Evolutionary conservation across 805 yeast genomes (phyloP).

Genomic region (Ogataea naganishii): DNA sequence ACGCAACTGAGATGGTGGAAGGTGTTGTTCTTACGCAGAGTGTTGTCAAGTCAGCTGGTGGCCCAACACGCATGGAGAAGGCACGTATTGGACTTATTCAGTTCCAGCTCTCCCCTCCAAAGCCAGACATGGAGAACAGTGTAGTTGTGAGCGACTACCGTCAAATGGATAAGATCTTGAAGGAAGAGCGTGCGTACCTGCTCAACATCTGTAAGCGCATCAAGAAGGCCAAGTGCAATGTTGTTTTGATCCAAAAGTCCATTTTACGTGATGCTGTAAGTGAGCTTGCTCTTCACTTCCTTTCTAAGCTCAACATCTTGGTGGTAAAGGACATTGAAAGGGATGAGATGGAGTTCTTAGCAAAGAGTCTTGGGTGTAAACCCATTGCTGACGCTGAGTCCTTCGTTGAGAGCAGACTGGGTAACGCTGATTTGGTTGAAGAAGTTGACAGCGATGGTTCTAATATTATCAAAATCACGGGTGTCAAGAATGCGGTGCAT

Average conservation of each 20-base stretch:
- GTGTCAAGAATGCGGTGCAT: slow-evolving; percentile 49
- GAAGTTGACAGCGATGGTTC: slow-evolving; percentile 87
- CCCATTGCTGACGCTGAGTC: slow-evolving; percentile 94
- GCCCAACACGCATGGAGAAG: slow-evolving; percentile 90
- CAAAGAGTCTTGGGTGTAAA: slow-evolving; percentile 81
- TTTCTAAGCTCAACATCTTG: slow-evolving; percentile 86
- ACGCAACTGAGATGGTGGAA: slow-evolving; percentile 85
- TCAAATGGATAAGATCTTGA: slow-evolving; percentile 97
- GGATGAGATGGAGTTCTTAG: slow-evolving; percentile 89
- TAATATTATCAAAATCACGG: slow-evolving; percentile 80
- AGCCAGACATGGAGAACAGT: slow-evolving; percentile 96
- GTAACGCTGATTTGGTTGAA: slow-evolving; percentile 86
- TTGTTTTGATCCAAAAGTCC: slow-evolving; percentile 83
- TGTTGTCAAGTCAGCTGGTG: slow-evolving; percentile 86
- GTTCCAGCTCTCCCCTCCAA: slow-evolving; percentile 93
- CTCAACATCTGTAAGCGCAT: slow-evolving; percentile 92
- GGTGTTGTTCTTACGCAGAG: slow-evolving; percentile 93
- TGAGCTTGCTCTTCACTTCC: slow-evolving; percentile 88
- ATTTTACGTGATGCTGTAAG: slow-evolving; percentile 91
- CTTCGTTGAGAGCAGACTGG: slow-evolving; percentile 88
- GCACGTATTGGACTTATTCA: slow-evolving; percentile 86
- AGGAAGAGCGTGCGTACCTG: slow-evolving; percentile 94
- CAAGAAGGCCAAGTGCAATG: slow-evolving; percentile 95
- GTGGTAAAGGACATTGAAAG: slow-evolving; percentile 93
- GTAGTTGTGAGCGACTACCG: slow-evolving; percentile 96